Evolutionary conservation across 345 rosid genomes (phyloP), one percentile per base, ranked within the genome.

Genomic region (Hibiscus syriacus): DNA sequence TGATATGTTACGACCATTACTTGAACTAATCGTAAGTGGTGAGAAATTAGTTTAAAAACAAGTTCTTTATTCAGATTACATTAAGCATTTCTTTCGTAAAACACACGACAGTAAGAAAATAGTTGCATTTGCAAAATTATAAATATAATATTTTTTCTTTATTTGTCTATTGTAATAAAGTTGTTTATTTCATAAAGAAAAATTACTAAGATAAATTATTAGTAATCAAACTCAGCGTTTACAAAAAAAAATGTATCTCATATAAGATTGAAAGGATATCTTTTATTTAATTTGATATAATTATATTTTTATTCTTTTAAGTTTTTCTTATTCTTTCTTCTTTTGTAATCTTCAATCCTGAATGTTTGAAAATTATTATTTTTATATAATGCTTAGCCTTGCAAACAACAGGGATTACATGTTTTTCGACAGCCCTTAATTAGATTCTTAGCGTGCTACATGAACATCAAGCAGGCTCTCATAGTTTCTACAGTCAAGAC

Each of bases 51-150:
- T 29, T 14, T 71, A 68, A 9, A 71, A 71, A 43, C 39, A 69
- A 41, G 29, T 70, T 57, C 11, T 78, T 7, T 78, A 36, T 59
- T 71, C 78, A 0, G 61, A 56, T 57, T 70, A 73, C 46, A 41
- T 70, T 57, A 68, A 46, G 2, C 57, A 57, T 59, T 74, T 23
- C 71, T 72, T 74, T 60, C 29, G 72, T 13, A 74, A 72, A 23
- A 72, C 61, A 2, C 79, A 69, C 20, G 57, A 74, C 2, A 74
- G 76, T n/a, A 78, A 78, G 66, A 60, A 68, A 36, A 70, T 64
- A 2, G 26, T 67, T 12, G 73, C 64, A 53, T 64, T 25, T 54
- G 58, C 65, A 25, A 63, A 54, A 26, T 27, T 72, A 22, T 69
- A 54, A 68, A 5, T 6, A 26, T 5, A 2, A 46, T 46, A 4